These are phyloP conservation scores for Phytopythium litorale DNA, from an alignment of 352 stramenopile species.

Conservation along the genomic window DNA sequence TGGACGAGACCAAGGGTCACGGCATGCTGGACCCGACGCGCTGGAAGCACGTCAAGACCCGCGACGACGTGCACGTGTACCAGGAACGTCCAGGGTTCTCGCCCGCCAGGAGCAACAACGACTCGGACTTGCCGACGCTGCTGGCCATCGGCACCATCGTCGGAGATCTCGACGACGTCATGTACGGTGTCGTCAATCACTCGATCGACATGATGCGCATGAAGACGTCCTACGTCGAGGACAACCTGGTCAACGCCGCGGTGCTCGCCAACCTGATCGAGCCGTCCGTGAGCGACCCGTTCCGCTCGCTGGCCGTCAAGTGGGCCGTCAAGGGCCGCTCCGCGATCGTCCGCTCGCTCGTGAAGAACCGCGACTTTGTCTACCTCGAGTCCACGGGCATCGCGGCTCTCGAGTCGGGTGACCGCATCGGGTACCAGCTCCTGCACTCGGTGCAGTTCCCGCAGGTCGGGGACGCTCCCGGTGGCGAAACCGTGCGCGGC, in stretches of 20 bases:
- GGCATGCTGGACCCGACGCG: constrained; percentile 19
- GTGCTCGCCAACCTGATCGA: constrained; percentile 35
- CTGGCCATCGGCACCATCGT: constrained; percentile 35
- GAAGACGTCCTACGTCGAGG: constrained; percentile 48
- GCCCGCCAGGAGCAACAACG: constrained; percentile 6
- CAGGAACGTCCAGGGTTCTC: constrained; percentile 11
- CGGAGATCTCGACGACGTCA: constrained; percentile 39
- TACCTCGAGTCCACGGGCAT: constrained; percentile 57
- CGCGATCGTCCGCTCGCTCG: constrained; percentile 30
- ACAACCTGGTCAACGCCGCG: constrained; percentile 42
- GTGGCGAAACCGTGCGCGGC: constrained; percentile 36
- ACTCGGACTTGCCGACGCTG: constrained; percentile 24
- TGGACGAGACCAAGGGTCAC: constrained; percentile 19
- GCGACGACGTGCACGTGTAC: constrained; percentile 26
- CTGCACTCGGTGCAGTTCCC: constrained; percentile 59
- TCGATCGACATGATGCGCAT: constrained; percentile 47
- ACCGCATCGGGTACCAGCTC: constrained; percentile 60
- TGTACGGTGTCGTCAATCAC: constrained; percentile 45
- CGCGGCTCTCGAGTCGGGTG: constrained; percentile 26
- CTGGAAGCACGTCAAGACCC: constrained; percentile 27
- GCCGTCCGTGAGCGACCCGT: constrained; percentile 38
- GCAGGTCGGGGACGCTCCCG: constrained; percentile 27
- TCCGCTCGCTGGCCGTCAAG: constrained; percentile 40
- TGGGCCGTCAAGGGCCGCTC: constrained; percentile 51
- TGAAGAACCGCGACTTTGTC: constrained; percentile 62